Evolutionary conservation across 768 basidiomycete genomes (phyloP), one percentile per base, ranked within the genome.

Genomic region (Mrakia blollopis): DNA sequence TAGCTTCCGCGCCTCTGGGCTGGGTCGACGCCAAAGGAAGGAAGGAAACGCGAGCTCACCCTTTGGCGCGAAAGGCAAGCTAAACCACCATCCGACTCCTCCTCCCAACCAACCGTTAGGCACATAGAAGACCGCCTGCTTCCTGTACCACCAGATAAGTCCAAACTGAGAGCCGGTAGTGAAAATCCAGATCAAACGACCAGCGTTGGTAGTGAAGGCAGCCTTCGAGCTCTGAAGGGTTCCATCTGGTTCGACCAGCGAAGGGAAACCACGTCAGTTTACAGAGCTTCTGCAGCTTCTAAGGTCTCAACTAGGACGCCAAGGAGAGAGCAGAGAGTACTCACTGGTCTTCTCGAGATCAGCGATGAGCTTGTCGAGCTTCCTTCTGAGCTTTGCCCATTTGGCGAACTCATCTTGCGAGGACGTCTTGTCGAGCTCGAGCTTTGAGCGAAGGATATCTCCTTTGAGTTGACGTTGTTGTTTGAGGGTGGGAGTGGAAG

Each of bases 381-480:
- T 92, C 80, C 97, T 85, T 80, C 92, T 86, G 82, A 98, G 85
- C 85, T 94, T 94, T 67, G 96, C 96, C 96, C 97, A 98, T 85
- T 94, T 98, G 28, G 94, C 93, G 83, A 99, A 99, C 81, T 98
- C 92, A 82, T 98, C 95, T 82, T 98, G 97, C 25, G 94, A 92
- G 80, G 92, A 94, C 47, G 94, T 98, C 82, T 89, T 89, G 79
- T 91, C 83, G 4, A 98, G 89, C 82, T 98, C 93, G 35, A 91
- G 87, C 84, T 95, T 95, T 52, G 89, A 90, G 39, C 85, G 83
- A 62, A 98, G 86, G 41, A 98, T 88, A 74, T 94, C 90, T 11
- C 87, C 85, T 84, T 96, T 94, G 80, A 98, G 89, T 78, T 86
- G 84, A 32, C 87, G 86, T 81, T 95, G 92, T 77, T 87, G 86